Evolutionary conservation across 2,329 filamentous ascomycete species (phyloP).

Genomic region (Cylindrodendrum hubeiense): DNA sequence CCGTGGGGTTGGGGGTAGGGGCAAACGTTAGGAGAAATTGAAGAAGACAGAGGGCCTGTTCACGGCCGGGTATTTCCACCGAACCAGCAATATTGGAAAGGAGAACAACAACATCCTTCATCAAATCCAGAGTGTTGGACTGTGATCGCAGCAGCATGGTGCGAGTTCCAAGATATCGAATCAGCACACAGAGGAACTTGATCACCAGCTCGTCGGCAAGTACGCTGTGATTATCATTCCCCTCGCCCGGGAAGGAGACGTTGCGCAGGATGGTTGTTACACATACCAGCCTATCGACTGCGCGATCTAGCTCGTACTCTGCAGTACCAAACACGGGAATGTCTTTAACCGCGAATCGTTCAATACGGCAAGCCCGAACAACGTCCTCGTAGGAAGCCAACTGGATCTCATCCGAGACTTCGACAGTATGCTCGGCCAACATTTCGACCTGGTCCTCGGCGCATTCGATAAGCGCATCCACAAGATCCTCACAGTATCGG

Average conservation of each 20-base stretch:
- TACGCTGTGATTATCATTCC: constrained; percentile 74
- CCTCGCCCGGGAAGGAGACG: constrained; percentile 80
- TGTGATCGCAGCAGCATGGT: constrained; percentile 87
- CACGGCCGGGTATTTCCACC: constrained; percentile 84
- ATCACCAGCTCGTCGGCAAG: constrained; percentile 84
- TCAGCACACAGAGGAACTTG: constrained; percentile 85
- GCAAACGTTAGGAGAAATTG: constrained; percentile 94
- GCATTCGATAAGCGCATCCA: constrained; percentile 90
- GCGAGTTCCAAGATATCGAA: constrained; percentile 88
- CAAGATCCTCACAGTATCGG: constrained; percentile 84
- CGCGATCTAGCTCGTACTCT: constrained; percentile 86
- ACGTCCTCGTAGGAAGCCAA: constrained; percentile 91
- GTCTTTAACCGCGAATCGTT: constrained; percentile 79
- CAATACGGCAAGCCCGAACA: constrained; percentile 79
- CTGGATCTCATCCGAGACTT: constrained; percentile 88
- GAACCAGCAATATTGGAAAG: constrained; percentile 89
- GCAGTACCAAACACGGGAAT: constrained; percentile 79
- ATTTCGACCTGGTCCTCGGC: constrained; percentile 89
- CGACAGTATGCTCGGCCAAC: constrained; percentile 85
- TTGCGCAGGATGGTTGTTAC: constrained; percentile 95
- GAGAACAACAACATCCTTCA: constrained; percentile 93
- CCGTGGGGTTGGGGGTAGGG: constrained; percentile 77
- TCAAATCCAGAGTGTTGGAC: constrained; percentile 91
- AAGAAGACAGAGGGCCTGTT: constrained; percentile 88
- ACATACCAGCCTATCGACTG: constrained; percentile 88